Percentiles rank a stretch among this genome's conserved stretches.
These are phyloP conservation scores for Coniochaeta ligniaria DNA, from an alignment of 2,329 filamentous ascomycete genomes.

Conservation along the genomic window DNA sequence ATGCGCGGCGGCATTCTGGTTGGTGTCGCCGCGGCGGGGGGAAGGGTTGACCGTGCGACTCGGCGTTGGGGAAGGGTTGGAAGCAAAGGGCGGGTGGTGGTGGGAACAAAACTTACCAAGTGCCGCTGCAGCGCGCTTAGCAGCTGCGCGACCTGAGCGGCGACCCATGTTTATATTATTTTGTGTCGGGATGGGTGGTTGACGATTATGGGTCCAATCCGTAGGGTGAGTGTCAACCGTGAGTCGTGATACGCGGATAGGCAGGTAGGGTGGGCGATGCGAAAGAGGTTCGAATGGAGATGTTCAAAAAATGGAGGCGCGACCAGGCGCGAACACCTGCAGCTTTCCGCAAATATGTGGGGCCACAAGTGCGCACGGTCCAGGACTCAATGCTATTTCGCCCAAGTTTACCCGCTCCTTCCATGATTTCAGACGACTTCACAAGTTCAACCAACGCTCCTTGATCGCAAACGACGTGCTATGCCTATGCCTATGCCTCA, in stretches of 20 bases:
- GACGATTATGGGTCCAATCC: not conserved
- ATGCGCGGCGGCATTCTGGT: not conserved
- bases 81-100: not conserved
- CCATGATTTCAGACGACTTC: not conserved
- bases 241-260: not conserved
- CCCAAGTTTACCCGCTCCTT: not conserved
- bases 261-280: not conserved
- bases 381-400: not conserved
- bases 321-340: not conserved
- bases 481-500: too few species aligned
- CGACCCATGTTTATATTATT: conserved; percentile 14
- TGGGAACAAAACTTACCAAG: conserved; percentile 24
- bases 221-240: not conserved
- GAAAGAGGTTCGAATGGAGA: not conserved
- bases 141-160: conserved; percentile 35
- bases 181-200: not conserved
- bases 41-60: not conserved
- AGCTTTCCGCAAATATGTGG: not conserved
- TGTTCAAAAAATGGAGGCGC: conserved; percentile 2
- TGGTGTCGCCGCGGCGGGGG: not conserved
- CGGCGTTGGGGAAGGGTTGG: not conserved
- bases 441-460: not conserved
- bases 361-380: not conserved
- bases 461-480: too few species aligned
- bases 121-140: conserved; percentile 33